Base-by-base conservation (phyloP, 2,329 filamentous ascomycete species). In the Pseudopyrenochaeta lycopersici region DNA sequence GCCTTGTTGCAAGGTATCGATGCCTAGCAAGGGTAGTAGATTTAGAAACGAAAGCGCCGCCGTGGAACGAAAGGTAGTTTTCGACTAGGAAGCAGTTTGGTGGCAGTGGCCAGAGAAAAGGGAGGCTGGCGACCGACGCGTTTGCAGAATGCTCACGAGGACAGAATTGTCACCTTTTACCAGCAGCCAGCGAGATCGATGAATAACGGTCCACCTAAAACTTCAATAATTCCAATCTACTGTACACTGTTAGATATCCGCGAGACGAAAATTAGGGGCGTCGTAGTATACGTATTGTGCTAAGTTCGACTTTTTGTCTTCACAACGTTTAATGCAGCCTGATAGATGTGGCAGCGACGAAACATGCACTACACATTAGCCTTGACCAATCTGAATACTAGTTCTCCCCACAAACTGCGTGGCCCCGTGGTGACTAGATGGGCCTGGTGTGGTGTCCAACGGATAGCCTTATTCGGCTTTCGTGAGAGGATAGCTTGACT, bases 81-180 rank as follows among this genome's bases (percentile, higher is more conserved):
- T 63, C 63, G 58, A 52, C 54, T 32, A 58, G 52, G 42, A 46
- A 46, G 32, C 49, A 56, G 45, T 62, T 64, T 63, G 62, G 53
- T 60, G 54, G 56, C 46, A 52, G 61, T 58, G 54, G 60, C 41
- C 30, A 44, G 43, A 60, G 51, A 58, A 52, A 66, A n/a, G n/a
- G 61, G 58, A 64, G 54, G 44, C 52, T 54, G 56, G 59, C 39
- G 38, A 46, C 10, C 27, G 35, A 38, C 29, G 49, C 62, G 72
- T 76, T 76, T 74, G 71, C 60, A 54, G 35, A 46, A 40, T 62
- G 66, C 45, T 58, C 68, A 73, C 71, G 64, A 63, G 66, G 68
- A 66, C 63, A 52, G 56, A 32, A 57, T 52, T 52, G 52, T 50
- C 52, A 64, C 56, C 63, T 54, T 66, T 63, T 63, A 62, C 60